Percentiles rank a stretch among this genome's conserved stretches.
Evolutionary conservation across 2,329 filamentous ascomycete species (phyloP).

Genomic region (Trichoderma lentiforme): DNA sequence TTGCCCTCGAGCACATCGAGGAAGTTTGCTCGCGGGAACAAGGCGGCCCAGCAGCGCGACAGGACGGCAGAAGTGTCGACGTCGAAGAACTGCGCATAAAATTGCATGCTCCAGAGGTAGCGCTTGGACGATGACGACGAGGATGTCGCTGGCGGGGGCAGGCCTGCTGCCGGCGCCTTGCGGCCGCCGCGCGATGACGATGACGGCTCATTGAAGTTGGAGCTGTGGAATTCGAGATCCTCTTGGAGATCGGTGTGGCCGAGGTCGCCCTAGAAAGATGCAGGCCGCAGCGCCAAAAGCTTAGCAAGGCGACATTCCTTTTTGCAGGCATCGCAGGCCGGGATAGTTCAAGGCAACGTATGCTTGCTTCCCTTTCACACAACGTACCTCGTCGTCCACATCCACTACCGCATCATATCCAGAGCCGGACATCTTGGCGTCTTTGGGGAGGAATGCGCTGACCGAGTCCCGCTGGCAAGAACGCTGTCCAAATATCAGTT

Average conservation of each 20-base stretch:
- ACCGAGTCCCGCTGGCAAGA: not conserved
- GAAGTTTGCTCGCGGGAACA: conserved; percentile 91
- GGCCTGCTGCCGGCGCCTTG: conserved; percentile 49
- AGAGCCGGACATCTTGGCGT: conserved; percentile 65
- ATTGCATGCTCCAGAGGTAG: conserved; percentile 86
- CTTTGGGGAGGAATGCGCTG: not conserved
- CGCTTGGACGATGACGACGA: conserved; percentile 63
- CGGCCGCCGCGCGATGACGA: conserved; percentile 41
- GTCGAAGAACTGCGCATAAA: conserved; percentile 98
- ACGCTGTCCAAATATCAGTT: not conserved
- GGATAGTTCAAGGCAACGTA: not conserved
- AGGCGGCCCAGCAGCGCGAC: conserved; percentile 78
- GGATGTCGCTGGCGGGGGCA: conserved; percentile 57
- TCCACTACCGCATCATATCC: conserved; percentile 98
- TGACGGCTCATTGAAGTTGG: conserved; percentile 65
- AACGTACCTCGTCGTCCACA: conserved; percentile 81
- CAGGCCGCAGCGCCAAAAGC: not conserved
- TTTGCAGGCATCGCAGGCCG: not conserved
- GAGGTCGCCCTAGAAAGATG: conserved; percentile 76
- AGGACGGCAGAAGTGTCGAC: conserved; percentile 91
- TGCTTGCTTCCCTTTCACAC: not conserved
- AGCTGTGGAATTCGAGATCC: conserved; percentile 98
- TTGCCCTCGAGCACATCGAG: conserved; percentile 96
- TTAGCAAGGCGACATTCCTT: conserved; percentile 10
- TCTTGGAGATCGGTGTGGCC: conserved; percentile 98